These are phyloP conservation scores for Parathielavia appendiculata DNA, from an alignment of 495 filamentous ascomycete genomes.

Conservation along the genomic window DNA sequence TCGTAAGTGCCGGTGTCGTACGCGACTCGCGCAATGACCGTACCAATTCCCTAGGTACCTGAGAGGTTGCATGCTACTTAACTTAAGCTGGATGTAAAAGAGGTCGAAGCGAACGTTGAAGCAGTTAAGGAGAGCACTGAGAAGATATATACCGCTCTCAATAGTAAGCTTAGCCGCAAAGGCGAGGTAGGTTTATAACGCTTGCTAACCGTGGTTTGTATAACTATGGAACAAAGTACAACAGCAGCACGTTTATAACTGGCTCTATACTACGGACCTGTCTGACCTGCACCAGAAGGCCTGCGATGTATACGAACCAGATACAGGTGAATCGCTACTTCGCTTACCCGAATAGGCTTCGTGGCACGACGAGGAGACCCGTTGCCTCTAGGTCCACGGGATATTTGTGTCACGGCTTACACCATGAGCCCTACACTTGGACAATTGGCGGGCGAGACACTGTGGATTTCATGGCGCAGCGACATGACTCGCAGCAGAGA, in stretches of 20 bases:
- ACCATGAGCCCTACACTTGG: too few species aligned
- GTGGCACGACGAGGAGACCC: conserved; percentile 24
- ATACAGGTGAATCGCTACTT: conserved; percentile 29
- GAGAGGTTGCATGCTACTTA: neutral
- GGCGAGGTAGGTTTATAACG: neutral
- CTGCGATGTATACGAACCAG: conserved; percentile 20
- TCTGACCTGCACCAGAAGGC: conserved; percentile 21
- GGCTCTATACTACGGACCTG: conserved; percentile 15
- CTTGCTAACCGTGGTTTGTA: neutral
- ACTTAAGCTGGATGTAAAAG: neutral
- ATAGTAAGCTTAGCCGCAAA: neutral
- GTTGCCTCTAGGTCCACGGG: conserved; percentile 37
- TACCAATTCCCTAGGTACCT: neutral
- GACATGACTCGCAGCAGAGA: too few species aligned
- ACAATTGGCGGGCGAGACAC: too few species aligned
- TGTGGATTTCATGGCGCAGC: too few species aligned
- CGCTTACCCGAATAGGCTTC: conserved; percentile 24
- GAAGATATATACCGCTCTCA: neutral
- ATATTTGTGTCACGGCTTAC: too few species aligned
- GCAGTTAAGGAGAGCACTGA: neutral
- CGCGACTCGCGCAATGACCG: neutral
- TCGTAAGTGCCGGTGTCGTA: neutral
- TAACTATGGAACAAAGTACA: neutral
- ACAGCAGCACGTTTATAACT: neutral
- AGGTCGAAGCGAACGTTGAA: neutral